A percentile compares a stretch with the other conserved stretches of the same genome.
phyloP scores from a whole-genome alignment of 2,329 filamentous ascomycete genomes.

The Stagonosporopsis rhizophila region DNA sequence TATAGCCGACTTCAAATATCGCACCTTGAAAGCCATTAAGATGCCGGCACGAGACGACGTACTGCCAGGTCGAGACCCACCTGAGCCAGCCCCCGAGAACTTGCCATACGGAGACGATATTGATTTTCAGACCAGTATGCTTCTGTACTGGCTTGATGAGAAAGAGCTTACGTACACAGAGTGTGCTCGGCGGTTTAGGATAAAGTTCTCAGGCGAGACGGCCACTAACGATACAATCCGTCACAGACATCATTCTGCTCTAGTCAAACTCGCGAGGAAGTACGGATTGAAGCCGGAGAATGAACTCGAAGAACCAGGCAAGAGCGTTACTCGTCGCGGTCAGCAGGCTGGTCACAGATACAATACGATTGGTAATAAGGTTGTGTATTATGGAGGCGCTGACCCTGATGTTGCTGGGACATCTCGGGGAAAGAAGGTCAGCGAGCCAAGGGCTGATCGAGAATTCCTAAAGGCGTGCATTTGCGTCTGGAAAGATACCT shows the following conservation, averaged over 20 bases:
- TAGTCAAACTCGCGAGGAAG: conserved; percentile 1
- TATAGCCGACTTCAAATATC: conserved; percentile 14
- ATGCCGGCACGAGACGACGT: conserved; percentile 18
- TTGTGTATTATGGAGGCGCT: not conserved
- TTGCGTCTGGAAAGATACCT: conserved; percentile 24
- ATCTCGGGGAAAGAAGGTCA: not conserved
- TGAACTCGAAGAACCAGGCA: conserved; percentile 10
- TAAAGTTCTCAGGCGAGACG: conserved; percentile 15
- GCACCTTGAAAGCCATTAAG: conserved; percentile 23
- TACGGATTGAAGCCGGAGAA: conserved; percentile 17
- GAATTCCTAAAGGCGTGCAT: conserved; percentile 23
- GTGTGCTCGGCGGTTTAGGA: conserved; percentile 10
- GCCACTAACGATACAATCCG: conserved; percentile 23
- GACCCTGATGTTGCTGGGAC: not conserved
- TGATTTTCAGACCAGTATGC: conserved; percentile 20
- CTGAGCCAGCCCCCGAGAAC: conserved; percentile 7
- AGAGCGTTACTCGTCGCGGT: conserved; percentile 18
- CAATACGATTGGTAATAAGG: conserved; percentile 4
- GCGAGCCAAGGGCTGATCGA: not conserved
- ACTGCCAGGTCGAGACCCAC: conserved; percentile 5
- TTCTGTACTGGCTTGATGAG: conserved; percentile 26
- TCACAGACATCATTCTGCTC: conserved; percentile 16
- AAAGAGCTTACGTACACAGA: conserved; percentile 17
- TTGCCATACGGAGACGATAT: conserved; percentile 21
- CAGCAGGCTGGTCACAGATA: conserved; percentile 7